Evolutionary conservation across 192 early-diverging fungal species (phyloP).

Genomic region (Mortierella alpina): DNA sequence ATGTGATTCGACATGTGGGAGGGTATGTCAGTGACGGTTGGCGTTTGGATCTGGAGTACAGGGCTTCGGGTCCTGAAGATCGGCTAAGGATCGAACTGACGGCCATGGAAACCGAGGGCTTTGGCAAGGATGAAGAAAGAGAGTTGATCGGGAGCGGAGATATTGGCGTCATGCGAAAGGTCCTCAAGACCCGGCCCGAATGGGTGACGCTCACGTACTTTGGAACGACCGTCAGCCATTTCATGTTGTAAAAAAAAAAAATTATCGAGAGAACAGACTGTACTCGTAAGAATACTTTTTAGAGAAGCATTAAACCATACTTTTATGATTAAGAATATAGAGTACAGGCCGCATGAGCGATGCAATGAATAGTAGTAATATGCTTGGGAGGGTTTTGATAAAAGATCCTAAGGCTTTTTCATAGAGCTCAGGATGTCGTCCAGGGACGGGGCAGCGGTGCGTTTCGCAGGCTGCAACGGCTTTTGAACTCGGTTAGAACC

Average conservation of each 20-base stretch:
- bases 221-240: slow-evolving; percentile 41
- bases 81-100: slow-evolving; percentile 61
- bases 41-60: slow-evolving; percentile 56
- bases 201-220: slow-evolving; percentile 51
- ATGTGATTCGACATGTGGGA: slow-evolving; percentile 64
- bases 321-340: background rate
- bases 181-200: slow-evolving; percentile 26
- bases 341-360: too few species aligned
- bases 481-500: background rate
- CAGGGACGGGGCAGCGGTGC: slow-evolving; percentile 15
- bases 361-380: background rate
- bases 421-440: slow-evolving; percentile 28
- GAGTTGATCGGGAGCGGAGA: slow-evolving; percentile 59
- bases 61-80: slow-evolving; percentile 54
- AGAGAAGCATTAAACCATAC: background rate
- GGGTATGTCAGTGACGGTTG: slow-evolving; percentile 61
- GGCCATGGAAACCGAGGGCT: slow-evolving; percentile 62
- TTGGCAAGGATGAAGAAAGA: slow-evolving; percentile 55
- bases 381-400: too few species aligned
- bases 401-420: slow-evolving; percentile 4
- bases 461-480: background rate
- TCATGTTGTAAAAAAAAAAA: slow-evolving; percentile 16
- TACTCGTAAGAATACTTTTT: too few species aligned
- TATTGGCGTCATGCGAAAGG: slow-evolving; percentile 50
- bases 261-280: too few species aligned